Conservation (phyloP, 2,329 filamentous ascomycete species). For the Arthrocladium fulminans region DNA sequence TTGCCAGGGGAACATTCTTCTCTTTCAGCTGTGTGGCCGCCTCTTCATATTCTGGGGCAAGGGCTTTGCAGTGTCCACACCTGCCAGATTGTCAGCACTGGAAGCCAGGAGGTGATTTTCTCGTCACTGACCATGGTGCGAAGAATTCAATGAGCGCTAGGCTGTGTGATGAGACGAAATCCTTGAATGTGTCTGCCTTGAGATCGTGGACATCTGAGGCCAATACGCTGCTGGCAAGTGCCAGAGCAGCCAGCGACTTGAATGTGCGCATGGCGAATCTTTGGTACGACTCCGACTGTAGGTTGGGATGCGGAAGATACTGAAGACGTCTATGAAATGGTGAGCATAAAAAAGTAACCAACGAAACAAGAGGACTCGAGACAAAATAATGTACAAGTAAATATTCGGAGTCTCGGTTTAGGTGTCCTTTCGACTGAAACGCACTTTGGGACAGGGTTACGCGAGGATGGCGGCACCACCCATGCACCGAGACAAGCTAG, state of each 20-base stretch:
- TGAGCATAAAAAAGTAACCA: too few species aligned
- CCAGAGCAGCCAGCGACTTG: constrained; percentile 28
- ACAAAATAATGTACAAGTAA: neutral
- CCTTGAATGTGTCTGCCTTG: constrained; percentile 76
- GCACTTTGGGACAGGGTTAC: too few species aligned
- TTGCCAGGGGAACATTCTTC: constrained; percentile 41
- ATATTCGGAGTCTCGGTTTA: neutral
- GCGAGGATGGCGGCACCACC: too few species aligned
- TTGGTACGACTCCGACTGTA: neutral
- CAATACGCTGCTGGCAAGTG: constrained; percentile 30
- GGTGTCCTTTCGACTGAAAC: neutral
- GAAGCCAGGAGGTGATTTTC: neutral
- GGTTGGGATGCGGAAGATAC: too few species aligned
- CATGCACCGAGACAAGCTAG: too few species aligned
- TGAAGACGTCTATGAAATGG: too few species aligned
- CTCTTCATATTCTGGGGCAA: constrained; percentile 52
- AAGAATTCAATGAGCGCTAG: constrained; percentile 96
- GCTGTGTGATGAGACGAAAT: constrained; percentile 76
- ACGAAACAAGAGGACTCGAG: neutral
- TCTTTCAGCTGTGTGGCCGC: constrained; percentile 41
- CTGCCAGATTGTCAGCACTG: neutral
- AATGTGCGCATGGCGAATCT: constrained; percentile 18
- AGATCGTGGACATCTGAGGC: constrained; percentile 66
- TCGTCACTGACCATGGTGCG: constrained; percentile 60
- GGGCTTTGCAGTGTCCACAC: constrained; percentile 96